Evolutionary conservation across 208 protist genomes (phyloP), one percentile per base, ranked within the genome.

Genomic region (Trypanosoma boissoni): DNA sequence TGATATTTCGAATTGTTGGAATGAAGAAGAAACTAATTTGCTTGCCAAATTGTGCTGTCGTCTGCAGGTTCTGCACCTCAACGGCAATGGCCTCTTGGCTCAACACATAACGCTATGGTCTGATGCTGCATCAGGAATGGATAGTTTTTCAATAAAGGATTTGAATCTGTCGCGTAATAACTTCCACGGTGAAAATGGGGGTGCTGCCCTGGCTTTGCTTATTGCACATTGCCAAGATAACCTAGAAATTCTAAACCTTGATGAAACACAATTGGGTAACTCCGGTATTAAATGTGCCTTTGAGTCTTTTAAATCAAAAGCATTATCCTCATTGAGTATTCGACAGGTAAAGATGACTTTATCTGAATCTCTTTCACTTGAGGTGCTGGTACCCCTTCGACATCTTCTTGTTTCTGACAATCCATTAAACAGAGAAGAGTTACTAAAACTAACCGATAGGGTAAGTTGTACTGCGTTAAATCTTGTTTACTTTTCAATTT

Each of bases 101-200:
- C 64, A 65, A 12, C 81, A 92, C 23, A 48, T 91, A 6, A 49
- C 61, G 20, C 34, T 56, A n/a, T 89, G 82, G 82, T 36, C 66
- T 8, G 58, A 74, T 24, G 60, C 73, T 1, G 34, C 75, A 20
- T 21, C 14, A 0, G 44, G 56, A n/a, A 9, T 3, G 26, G 37
- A 14, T 16, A 59, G 43, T 26, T 65, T 86, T 23, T 55, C 57
- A 2, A 50, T 80, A 16, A 54, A 59, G 28, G 59, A 64, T 16
- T 72, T 92, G 26, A 58, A 89, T 31, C 46, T 92, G 9, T 65
- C 76, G 12, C 78, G 81, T 31, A 92, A 88, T 57, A 56, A 68
- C 26, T 56, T 88, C 9, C 26, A 29, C 20, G 66, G 51, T 1
- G 71, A 74, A 48, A 69, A 63, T 10, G 74, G 72, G 37, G 76